Evolutionary conservation across 2,329 filamentous ascomycete genomes (phyloP).

Genomic region (Claviceps arundinis): DNA sequence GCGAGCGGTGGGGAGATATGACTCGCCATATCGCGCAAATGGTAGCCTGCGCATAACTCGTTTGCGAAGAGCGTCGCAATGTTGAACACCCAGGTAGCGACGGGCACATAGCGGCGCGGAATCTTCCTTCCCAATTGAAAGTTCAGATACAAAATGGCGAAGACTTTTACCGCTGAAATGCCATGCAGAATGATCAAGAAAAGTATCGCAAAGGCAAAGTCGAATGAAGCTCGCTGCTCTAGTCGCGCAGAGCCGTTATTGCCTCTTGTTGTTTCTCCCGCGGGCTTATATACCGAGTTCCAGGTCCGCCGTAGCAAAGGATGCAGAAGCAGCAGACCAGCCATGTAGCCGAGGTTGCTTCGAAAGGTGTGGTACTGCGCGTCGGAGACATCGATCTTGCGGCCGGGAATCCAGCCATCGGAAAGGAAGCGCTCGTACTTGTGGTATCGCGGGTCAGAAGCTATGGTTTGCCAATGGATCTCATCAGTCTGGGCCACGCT

Average conservation of each 20-base stretch:
- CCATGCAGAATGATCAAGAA: conserved; percentile 76
- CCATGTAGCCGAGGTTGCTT: conserved; percentile 71
- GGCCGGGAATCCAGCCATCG: conserved; percentile 81
- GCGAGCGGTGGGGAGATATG: conserved; percentile 25
- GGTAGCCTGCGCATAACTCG: conserved; percentile 70
- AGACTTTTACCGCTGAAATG: conserved; percentile 69
- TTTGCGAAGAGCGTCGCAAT: conserved; percentile 78
- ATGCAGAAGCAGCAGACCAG: conserved; percentile 60
- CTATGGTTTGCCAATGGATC: conserved; percentile 28
- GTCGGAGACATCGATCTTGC: conserved; percentile 87
- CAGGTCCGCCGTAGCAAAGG: conserved; percentile 64
- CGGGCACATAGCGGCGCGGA: conserved; percentile 57
- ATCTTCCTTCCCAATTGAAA: conserved; percentile 63
- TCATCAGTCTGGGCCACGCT: not conserved
- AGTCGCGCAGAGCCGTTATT: conserved; percentile 41
- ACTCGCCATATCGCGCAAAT: conserved; percentile 47
- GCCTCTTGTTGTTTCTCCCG: conserved; percentile 10
- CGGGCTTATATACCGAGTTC: conserved; percentile 37
- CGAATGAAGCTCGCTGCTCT: conserved; percentile 64
- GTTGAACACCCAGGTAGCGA: conserved; percentile 81
- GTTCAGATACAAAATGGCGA: conserved; percentile 69
- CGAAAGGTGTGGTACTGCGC: conserved; percentile 77
- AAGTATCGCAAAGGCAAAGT: conserved; percentile 65
- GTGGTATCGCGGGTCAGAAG: conserved; percentile 65
- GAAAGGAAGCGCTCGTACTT: conserved; percentile 60